These are phyloP conservation scores for Sphaceloma murrayae DNA, from an alignment of 2,329 filamentous ascomycete species.

Conservation along the genomic window DNA sequence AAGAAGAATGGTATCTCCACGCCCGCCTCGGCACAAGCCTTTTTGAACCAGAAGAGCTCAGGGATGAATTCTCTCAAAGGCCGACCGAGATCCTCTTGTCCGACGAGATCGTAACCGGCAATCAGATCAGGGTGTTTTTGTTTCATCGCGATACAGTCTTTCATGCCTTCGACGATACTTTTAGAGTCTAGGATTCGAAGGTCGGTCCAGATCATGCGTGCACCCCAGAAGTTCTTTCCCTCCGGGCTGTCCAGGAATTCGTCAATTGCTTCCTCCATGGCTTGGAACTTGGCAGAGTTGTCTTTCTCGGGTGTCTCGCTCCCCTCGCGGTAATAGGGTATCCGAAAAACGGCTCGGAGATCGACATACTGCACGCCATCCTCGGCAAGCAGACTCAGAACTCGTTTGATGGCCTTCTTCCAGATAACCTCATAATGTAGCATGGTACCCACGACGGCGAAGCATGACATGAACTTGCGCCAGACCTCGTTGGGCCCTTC, in stretches of 20 bases:
- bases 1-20: slow-evolving; percentile 91
- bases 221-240: slow-evolving; percentile 72
- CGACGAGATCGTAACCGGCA: slow-evolving; percentile 81
- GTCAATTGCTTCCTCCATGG: slow-evolving; percentile 67
- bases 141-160: slow-evolving; percentile 76
- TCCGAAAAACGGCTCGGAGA: slow-evolving; percentile 63
- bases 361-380: slow-evolving; percentile 85
- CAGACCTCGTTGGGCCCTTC: slow-evolving; percentile 77
- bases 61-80: slow-evolving; percentile 68
- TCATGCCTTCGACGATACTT: slow-evolving; percentile 66
- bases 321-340: slow-evolving; percentile 57
- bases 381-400: slow-evolving; percentile 61
- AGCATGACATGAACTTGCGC: slow-evolving; percentile 72
- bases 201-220: slow-evolving; percentile 75
- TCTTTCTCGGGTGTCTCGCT: slow-evolving; percentile 57
- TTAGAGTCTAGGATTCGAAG: slow-evolving; percentile 56
- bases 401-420: slow-evolving; percentile 59
- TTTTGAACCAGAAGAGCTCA: slow-evolving; percentile 87
- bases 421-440: slow-evolving; percentile 88
- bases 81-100: slow-evolving; percentile 72
- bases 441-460: slow-evolving; percentile 62
- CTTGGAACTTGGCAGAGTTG: slow-evolving; percentile 59
- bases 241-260: slow-evolving; percentile 62
- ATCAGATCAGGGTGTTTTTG: slow-evolving; percentile 67
- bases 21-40: slow-evolving; percentile 65